Percentiles rank a stretch among this genome's conserved stretches.
phyloP scores from a whole-genome alignment of 2,329 filamentous ascomycete species.

The Aspergillus aculeatus region DNA sequence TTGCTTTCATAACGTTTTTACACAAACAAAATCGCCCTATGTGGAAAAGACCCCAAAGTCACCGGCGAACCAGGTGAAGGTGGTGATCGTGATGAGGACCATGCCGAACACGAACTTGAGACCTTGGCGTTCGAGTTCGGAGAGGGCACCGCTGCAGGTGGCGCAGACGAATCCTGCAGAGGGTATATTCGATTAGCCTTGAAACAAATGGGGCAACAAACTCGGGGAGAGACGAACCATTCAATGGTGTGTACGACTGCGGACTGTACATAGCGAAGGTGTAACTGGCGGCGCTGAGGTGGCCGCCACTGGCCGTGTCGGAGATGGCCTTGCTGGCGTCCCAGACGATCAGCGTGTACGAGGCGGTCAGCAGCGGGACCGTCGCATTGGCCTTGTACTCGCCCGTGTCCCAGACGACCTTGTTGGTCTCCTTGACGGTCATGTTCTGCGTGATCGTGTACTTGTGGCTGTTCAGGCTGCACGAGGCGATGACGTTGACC shows the following conservation, averaged over 20 bases:
- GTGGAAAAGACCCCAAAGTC: slow-evolving; percentile 39
- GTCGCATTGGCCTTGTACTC: slow-evolving; percentile 51
- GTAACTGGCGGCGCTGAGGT: slow-evolving; percentile 54
- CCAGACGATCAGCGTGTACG: slow-evolving; percentile 64
- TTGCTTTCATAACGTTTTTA: background rate
- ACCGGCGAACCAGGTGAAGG: slow-evolving; percentile 55
- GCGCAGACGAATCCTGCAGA: slow-evolving; percentile 53
- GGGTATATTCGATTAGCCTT: slow-evolving; percentile 14
- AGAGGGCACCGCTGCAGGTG: slow-evolving; percentile 57
- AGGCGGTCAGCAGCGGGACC: slow-evolving; percentile 56
- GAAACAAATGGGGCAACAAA: too few species aligned
- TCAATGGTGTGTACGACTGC: slow-evolving; percentile 51
- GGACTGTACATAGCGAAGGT: slow-evolving; percentile 64
- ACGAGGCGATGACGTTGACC: slow-evolving; percentile 62
- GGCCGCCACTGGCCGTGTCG: slow-evolving; percentile 54
- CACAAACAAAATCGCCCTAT: slow-evolving; percentile 10
- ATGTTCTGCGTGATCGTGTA: slow-evolving; percentile 64
- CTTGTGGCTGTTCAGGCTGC: slow-evolving; percentile 56
- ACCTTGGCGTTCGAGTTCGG: slow-evolving; percentile 54
- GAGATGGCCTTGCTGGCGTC: slow-evolving; percentile 56
- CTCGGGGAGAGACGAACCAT: slow-evolving; percentile 45
- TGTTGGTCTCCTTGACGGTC: slow-evolving; percentile 52
- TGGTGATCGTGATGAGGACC: slow-evolving; percentile 55
- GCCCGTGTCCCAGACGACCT: slow-evolving; percentile 61
- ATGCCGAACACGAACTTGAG: slow-evolving; percentile 57